Conservation (phyloP, 306 rosid species). For the Adenanthera pavonina region DNA sequence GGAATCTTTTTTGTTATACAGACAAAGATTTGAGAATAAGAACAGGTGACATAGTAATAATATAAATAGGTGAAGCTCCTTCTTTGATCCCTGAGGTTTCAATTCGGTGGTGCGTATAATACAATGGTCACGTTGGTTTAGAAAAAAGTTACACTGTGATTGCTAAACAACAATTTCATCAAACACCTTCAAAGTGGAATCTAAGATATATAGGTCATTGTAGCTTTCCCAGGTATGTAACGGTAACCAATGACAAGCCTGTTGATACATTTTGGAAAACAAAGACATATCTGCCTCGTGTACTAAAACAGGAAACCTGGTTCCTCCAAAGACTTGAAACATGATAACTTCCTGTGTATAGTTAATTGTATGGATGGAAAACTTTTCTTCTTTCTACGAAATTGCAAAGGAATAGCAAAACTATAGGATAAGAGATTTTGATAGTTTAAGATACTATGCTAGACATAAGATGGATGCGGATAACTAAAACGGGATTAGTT, state of each 20-base stretch:
- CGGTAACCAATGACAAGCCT: not conserved
- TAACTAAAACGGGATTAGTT: not conserved
- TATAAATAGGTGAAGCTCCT: not conserved
- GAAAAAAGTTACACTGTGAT: not conserved
- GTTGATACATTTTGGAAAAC: not conserved
- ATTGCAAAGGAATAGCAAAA: not conserved
- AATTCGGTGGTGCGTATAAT: not conserved
- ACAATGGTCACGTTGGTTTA: not conserved
- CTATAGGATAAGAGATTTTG: not conserved
- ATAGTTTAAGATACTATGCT: not conserved
- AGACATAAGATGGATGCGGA: not conserved
- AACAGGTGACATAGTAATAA: not conserved
- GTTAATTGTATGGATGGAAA: not conserved
- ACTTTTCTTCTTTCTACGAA: not conserved
- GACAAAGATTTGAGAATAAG: constrained; percentile 1
- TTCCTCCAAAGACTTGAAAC: not conserved
- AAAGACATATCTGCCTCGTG: not conserved
- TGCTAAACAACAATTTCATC: not conserved
- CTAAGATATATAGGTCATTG: not conserved
- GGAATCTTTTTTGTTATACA: constrained; percentile 1
- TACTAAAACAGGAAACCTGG: not conserved
- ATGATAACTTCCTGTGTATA: not conserved
- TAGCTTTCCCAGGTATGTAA: not conserved
- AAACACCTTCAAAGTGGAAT: not conserved
- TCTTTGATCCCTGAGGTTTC: not conserved